phyloP scores from a whole-genome alignment of 164 flowering plant species.

The Magnolia changhungtana region DNA sequence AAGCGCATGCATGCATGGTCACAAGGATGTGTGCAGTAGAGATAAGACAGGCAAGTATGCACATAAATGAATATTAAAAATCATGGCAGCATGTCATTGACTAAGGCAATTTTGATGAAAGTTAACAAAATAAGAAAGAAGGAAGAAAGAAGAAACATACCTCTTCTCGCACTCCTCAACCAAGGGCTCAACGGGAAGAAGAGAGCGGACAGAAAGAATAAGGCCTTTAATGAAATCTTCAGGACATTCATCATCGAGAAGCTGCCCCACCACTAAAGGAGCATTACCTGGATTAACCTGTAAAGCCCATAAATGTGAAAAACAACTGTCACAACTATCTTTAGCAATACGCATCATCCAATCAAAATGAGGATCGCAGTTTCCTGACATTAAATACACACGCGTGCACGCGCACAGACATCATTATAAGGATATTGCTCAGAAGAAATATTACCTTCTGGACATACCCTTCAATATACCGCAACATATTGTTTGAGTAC shows the following conservation, averaged over 20 bases:
- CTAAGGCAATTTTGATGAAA: no score
- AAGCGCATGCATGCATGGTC: neutral
- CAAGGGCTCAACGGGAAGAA: slow-evolving; percentile 98
- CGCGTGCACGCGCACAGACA: neutral
- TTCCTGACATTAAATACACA: neutral
- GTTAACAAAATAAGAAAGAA: no score
- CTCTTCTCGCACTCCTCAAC: slow-evolving; percentile 99
- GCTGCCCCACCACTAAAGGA: slow-evolving; percentile 98
- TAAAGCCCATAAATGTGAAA: slow-evolving; percentile 3
- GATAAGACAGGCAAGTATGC: no score
- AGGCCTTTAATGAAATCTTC: slow-evolving; percentile 99
- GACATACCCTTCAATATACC: slow-evolving; percentile 98
- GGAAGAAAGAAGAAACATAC: slow-evolving; percentile 26
- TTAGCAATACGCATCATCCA: neutral
- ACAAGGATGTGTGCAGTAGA: no score
- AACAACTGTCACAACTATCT: neutral
- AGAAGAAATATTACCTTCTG: slow-evolving; percentile 61
- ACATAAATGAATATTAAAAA: no score
- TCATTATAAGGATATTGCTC: neutral
- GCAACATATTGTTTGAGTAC: slow-evolving; percentile 91
- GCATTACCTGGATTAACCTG: slow-evolving; percentile 99
- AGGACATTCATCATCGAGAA: slow-evolving; percentile 99
- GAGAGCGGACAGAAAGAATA: slow-evolving; percentile 55
- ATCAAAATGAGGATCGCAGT: neutral
- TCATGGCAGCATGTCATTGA: no score